Base-by-base conservation (phyloP, 2,329 filamentous ascomycete species). In the Parasarocladium wereldwijsianum region DNA sequence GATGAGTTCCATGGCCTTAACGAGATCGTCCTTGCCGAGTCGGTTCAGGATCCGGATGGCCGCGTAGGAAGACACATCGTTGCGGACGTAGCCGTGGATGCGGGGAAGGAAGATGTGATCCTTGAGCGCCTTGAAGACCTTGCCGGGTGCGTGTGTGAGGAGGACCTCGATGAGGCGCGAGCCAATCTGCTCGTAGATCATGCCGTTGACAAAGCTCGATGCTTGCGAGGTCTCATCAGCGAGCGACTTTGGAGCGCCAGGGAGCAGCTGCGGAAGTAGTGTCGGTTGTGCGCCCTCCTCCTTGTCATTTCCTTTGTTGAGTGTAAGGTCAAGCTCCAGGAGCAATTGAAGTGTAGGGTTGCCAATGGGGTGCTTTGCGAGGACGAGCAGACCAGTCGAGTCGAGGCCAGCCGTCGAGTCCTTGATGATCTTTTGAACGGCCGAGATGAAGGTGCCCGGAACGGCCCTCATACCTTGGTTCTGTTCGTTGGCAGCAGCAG, bases 321-420 rank as follows among this genome's bases (percentile, higher is more conserved):
- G 62, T 0, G 74, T 68, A 27, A 96, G 69, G 45, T 98, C 90
- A 11, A 98, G 62, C 46, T 86, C 82, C 4, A 98, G 60, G 17
- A 98, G 62, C 2, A 96, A 66, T 49, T 96, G 90, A n/a, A 98
- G 64, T 1, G 85, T 80, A 0, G 90, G 90, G 44, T 93, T 94
- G 27, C 85, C 90, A 1, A 87, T 81, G 4, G 82, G 83, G 45
- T 96, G 87, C 13, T 76, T 85, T 2, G 87, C 83, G 33, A 98
- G 62, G 3, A 90, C 74, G 17, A 84, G 74, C 17, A 96, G 66
- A 43, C 84, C 80, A 4, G 78, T 82, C 2, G 78, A 68, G 47
- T 90, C 84, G 41, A 94, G 66, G 1, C 69, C 71, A 1, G 74
- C 64, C 8, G 83, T 74, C 28, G 82, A 79, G 41, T 85, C 80